Base-by-base conservation (phyloP, 495 filamentous ascomycete genomes). In the Hypoxylon lenormandii region DNA sequence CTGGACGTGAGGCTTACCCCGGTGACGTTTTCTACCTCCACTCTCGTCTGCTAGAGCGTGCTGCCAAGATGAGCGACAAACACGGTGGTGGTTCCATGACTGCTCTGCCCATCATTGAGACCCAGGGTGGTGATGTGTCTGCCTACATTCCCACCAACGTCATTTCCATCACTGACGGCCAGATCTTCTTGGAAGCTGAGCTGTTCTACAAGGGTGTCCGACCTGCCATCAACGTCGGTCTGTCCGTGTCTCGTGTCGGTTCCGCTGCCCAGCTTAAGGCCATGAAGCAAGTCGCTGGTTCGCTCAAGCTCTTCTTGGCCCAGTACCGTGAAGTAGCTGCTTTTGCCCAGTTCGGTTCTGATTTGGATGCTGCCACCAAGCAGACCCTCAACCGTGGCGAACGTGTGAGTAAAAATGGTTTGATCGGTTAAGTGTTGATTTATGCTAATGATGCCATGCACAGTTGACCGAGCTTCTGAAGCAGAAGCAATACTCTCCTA, bases 121-220 rank as follows among this genome's bases (percentile, higher is more conserved):
- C 95, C 81, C 96, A 98, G 87, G 95, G 95, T 90, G 95, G 95
- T 91, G 95, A 98, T 84, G 95, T 98, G 82, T 98, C 96, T 76
- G 95, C 95, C 73, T 98, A 98, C 84, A 98, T 98, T 87, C 95
- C 95, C 78, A 98, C 95, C 85, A 98, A 98, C 87, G 95, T 98
- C 86, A 98, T 98, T 88, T 98, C 96, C 79, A 98, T 98, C 78
- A 98, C 95, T 70, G 95, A 98, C 76, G 95, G 95, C 61, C 95
- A 98, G 86, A 98, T 98, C 83, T 98, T 98, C 92, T 89, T 98
- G 88, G 95, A 98, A 85, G 80, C 96, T 72, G 95, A 98, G 81
- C 88, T 98, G 67, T 98, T 98, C 92, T 98, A 98, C 90, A 98
- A 98, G 91, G 95, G 95, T 97, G 84, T 98, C 84, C 96, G 95